Base-by-base conservation (phyloP, 768 basidiomycete genomes). In the Amyloporia xantha region DNA sequence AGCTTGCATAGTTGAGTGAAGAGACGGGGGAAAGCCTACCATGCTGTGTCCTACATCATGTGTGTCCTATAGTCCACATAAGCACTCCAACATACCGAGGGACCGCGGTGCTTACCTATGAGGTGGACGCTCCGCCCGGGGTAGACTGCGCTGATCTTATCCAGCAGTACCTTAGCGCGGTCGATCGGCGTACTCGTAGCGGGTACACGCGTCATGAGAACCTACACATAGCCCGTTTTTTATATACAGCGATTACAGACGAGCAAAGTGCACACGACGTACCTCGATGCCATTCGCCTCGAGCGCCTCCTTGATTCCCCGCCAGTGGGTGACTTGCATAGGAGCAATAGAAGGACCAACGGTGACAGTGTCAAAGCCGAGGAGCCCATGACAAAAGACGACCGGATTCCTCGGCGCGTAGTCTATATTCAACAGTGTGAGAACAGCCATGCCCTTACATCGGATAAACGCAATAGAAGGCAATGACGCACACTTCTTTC, bases 341-440 rank as follows among this genome's bases (percentile, higher is more conserved):
- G 91, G 83, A 11, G 84, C 82, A 49, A 85, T 87, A 39, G 84
- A 69, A 2, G 77, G 82, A 1, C 87, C 86, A 20, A 91, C 84
- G 2, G 81, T 86, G 56, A 93, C 78, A 0, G 82, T 84, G 62
- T 94, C 91, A 54, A 93, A 94, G 1, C 91, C 91, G 6, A 97
- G 75, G 1, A 96, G 76, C 7, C 94, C 95, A 62, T 98, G 95
- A 57, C 95, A 98, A 66, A 98, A 97, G 1, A 98, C 86, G 39
- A 97, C 68, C 0, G 95, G 95, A 54, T 91, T 81, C 50, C 77
- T 77, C 0, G 94, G 86, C 1, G 89, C 73, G 4, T 78, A 76
- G 61, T 94, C 89, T 91, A 63, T 5, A 47, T 35, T 10, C 3
- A 6, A 7, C 9, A 17, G 38, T 17, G 37, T 50, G 54, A 48